Percentiles rank a stretch among this genome's conserved stretches.
phyloP scores from a whole-genome alignment of 306 rosid species.

The Sphenostylis stenocarpa region DNA sequence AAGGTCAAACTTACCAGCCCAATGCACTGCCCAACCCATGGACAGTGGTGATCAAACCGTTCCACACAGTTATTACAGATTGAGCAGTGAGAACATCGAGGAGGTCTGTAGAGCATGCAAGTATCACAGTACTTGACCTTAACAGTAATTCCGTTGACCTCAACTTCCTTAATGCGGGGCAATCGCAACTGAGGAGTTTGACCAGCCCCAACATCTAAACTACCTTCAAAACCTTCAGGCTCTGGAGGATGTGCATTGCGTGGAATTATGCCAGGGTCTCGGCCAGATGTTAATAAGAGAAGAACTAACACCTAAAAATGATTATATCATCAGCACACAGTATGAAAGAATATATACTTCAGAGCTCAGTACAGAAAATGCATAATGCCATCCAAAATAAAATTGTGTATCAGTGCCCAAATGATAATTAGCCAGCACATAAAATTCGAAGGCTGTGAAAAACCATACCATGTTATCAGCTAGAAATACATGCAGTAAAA shows the following conservation, averaged over 20 bases:
- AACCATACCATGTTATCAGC: not conserved
- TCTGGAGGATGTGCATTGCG: conserved; percentile 96
- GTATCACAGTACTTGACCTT: conserved; percentile 96
- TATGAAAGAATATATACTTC: not conserved
- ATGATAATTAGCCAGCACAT: not conserved
- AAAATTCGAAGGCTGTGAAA: conserved; percentile 5
- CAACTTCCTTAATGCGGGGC: conserved; percentile 89
- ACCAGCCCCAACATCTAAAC: conserved; percentile 69
- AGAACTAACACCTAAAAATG: conserved; percentile 68
- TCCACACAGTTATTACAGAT: conserved; percentile 96
- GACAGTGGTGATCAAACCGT: conserved; percentile 95
- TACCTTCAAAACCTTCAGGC: conserved; percentile 81
- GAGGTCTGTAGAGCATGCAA: conserved; percentile 98
- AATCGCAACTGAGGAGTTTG: conserved; percentile 90
- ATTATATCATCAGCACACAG: conserved; percentile 20
- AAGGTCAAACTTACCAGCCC: conserved; percentile 70
- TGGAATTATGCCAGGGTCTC: conserved; percentile 98
- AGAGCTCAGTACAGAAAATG: not conserved
- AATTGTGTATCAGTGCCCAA: not conserved
- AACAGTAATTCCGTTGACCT: conserved; percentile 70
- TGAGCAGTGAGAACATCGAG: conserved; percentile 98
- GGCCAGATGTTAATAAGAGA: conserved; percentile 84
- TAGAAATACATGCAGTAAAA: not conserved
- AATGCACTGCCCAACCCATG: conserved; percentile 99
- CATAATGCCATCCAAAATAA: not conserved